Percentiles rank a stretch among this genome's conserved stretches.
These are phyloP conservation scores for Stachybotrys echinatus DNA, from an alignment of 2,329 filamentous ascomycete species.

Conservation along the genomic window DNA sequence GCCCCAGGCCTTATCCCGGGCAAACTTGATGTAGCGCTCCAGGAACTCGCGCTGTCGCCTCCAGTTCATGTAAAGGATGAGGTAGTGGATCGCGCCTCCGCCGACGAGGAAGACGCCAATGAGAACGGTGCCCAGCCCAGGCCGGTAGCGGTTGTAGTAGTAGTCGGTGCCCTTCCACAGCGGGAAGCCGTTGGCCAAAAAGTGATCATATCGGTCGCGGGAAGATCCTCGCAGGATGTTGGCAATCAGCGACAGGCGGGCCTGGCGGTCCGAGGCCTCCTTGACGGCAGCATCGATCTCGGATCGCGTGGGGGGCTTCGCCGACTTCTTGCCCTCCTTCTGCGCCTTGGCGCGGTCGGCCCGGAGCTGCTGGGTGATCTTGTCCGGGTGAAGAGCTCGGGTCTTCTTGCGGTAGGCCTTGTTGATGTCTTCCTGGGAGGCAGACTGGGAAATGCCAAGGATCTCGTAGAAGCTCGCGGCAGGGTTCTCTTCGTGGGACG, in stretches of 20 bases:
- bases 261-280: constrained; percentile 75
- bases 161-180: constrained; percentile 96
- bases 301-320: constrained; percentile 65
- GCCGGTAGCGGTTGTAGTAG: constrained; percentile 93
- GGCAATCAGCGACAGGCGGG: constrained; percentile 76
- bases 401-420: constrained; percentile 92
- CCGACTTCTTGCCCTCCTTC: constrained; percentile 48
- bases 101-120: constrained; percentile 74
- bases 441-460: constrained; percentile 67
- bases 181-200: constrained; percentile 88
- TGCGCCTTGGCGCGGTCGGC: constrained; percentile 58
- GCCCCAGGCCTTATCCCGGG: constrained; percentile 84
- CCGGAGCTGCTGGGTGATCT: constrained; percentile 79
- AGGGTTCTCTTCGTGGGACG: constrained; percentile 67
- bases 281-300: constrained; percentile 78
- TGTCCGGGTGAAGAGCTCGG: constrained; percentile 83
- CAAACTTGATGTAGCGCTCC: constrained; percentile 85
- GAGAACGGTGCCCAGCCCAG: constrained; percentile 81
- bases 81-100: constrained; percentile 83
- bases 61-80: constrained; percentile 79
- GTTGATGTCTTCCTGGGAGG: constrained; percentile 81
- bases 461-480: constrained; percentile 93
- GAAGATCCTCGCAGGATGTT: constrained; percentile 78
- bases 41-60: constrained; percentile 89
- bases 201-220: constrained; percentile 90